phyloP scores from a whole-genome alignment of 805 yeast genomes.

The Candida xiaguanensis region DNA sequence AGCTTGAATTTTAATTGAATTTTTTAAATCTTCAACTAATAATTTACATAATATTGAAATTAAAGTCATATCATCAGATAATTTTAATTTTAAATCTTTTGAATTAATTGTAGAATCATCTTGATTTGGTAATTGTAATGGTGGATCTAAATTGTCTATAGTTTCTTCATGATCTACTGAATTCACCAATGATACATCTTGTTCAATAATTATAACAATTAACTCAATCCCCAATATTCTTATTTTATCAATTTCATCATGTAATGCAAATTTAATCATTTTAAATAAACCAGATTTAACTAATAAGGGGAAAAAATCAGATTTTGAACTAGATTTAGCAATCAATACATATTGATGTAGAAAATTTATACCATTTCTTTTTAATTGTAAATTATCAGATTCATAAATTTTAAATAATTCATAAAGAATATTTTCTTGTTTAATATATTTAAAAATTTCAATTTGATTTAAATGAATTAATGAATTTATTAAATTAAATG shows the following conservation, averaged over 20 bases:
- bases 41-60: slow-evolving; percentile 54
- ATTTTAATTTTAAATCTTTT: slow-evolving; percentile 21
- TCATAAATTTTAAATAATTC: slow-evolving; percentile 57
- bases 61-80: slow-evolving; percentile 58
- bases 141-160: slow-evolving; percentile 28
- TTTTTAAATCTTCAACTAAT: slow-evolving; percentile 57
- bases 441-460: slow-evolving; percentile 58
- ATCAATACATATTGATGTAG: slow-evolving; percentile 76
- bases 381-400: slow-evolving; percentile 20
- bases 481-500: slow-evolving; percentile 62
- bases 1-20: slow-evolving; percentile 77
- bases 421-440: slow-evolving; percentile 47
- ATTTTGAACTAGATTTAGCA: slow-evolving; percentile 67
- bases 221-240: slow-evolving; percentile 77
- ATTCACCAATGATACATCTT: slow-evolving; percentile 65
- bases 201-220: slow-evolving; percentile 76
- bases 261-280: slow-evolving; percentile 69
- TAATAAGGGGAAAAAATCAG: slow-evolving; percentile 60
- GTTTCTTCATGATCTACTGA: slow-evolving; percentile 27
- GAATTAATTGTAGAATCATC: slow-evolving; percentile 1
- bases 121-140: slow-evolving; percentile 6
- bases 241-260: slow-evolving; percentile 43
- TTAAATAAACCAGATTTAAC: slow-evolving; percentile 67
- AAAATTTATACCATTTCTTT: slow-evolving; percentile 71
- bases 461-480: slow-evolving; percentile 68